These are phyloP conservation scores for Aspergillus sp. DNA, from an alignment of 2,329 filamentous ascomycete species.

Conservation along the genomic window DNA sequence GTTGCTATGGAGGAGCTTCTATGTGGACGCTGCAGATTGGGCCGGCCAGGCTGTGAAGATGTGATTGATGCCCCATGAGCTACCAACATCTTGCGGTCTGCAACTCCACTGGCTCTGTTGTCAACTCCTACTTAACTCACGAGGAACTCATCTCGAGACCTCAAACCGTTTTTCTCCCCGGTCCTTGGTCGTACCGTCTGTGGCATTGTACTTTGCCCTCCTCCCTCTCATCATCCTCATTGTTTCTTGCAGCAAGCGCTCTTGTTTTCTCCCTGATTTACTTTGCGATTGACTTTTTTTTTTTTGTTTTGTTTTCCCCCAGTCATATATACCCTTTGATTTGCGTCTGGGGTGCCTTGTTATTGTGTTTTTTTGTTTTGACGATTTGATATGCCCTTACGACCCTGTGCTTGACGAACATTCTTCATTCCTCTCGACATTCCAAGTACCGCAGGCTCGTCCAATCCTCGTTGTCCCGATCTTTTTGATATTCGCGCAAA, in stretches of 20 bases:
- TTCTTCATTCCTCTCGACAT: constrained; percentile 26
- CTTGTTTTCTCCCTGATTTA: constrained; percentile 8
- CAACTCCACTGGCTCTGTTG: constrained; percentile 28
- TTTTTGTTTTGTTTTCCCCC: constrained; percentile 17
- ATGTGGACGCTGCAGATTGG: constrained; percentile 36
- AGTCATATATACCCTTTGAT: constrained; percentile 20
- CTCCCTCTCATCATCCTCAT: constrained; percentile 5
- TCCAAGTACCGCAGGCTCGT: constrained; percentile 17
- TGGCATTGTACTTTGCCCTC: constrained; percentile 18
- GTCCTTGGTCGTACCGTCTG: constrained; percentile 13
- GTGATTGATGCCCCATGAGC: constrained; percentile 27
- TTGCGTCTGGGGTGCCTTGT: constrained; percentile 19
- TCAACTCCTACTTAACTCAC: constrained; percentile 19
- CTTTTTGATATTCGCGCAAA: constrained; percentile 1
- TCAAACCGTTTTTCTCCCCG: constrained; percentile 8
- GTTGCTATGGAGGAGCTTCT: constrained; percentile 34
- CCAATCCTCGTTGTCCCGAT: constrained; percentile 11
- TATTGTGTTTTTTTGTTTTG: constrained; percentile 23
- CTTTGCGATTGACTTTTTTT: constrained; percentile 15
- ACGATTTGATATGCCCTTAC: constrained; percentile 37
- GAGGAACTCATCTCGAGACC: constrained; percentile 9
- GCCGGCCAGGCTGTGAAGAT: constrained; percentile 14
- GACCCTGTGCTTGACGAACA: constrained; percentile 32
- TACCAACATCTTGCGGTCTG: constrained; percentile 21
- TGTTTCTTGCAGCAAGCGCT: constrained; percentile 21